A percentile compares a stretch with the other conserved stretches of the same genome.
Conservation (phyloP, 371 early-diverging fungal species). For the Zychaea mexicana region DNA sequence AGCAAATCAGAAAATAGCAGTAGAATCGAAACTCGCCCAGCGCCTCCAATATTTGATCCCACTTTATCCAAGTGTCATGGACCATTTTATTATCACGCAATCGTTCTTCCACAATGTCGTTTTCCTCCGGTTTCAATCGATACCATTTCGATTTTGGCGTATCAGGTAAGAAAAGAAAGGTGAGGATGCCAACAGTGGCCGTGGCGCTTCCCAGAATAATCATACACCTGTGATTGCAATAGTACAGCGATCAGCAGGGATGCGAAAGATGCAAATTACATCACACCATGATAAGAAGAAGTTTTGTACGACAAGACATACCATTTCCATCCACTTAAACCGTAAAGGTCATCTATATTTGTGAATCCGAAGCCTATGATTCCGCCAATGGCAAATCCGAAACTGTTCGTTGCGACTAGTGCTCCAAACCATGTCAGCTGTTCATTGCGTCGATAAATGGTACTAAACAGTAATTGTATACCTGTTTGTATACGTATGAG, state of each 20-base stretch:
- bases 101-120: conserved; percentile 31
- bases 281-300: background rate
- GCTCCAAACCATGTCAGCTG: conserved; percentile 29
- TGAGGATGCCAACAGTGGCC: conserved; percentile 12
- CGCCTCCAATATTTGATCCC: conserved; percentile 31
- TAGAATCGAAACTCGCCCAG: conserved; percentile 26
- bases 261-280: background rate
- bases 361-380: conserved; percentile 60
- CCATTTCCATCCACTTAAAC: conserved; percentile 59
- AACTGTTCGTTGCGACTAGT: conserved; percentile 25
- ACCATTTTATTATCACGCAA: conserved; percentile 30
- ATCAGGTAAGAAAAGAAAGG: conserved; percentile 30
- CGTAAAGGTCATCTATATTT: conserved; percentile 36
- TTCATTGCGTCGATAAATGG: conserved; percentile 21
- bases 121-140: conserved; percentile 21
- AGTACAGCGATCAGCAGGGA: too few relatives aligned
- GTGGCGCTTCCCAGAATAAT: conserved; percentile 31
- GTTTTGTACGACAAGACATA: background rate
- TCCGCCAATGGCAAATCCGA: conserved; percentile 44
- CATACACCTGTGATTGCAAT: conserved; percentile 34
- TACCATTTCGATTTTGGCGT: conserved; percentile 26
- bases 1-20: conserved; percentile 20
- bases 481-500: conserved; percentile 9
- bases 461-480: conserved; percentile 14
- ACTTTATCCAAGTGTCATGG: conserved; percentile 20